These are phyloP conservation scores for Lobosporangium transversale DNA, from an alignment of 192 early-diverging fungal genomes.

Conservation along the genomic window DNA sequence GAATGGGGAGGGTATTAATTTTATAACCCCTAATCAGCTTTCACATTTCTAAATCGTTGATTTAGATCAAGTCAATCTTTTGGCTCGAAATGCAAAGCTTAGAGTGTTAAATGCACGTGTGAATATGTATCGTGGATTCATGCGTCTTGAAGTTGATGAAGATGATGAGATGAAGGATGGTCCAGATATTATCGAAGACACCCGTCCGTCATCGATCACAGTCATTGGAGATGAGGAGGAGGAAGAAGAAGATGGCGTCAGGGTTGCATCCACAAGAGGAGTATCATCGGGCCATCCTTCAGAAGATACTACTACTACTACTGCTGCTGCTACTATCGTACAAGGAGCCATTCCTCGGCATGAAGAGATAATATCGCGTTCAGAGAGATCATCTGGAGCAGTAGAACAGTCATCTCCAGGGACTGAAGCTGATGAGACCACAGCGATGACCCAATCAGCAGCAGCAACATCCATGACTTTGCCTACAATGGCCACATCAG, in stretches of 20 bases:
- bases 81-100: constrained; percentile 42
- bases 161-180: constrained; percentile 20
- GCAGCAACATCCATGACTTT: constrained; percentile 5
- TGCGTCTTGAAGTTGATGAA: constrained; percentile 49
- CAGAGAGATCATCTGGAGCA: neutral
- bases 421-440: neutral
- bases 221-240: constrained; percentile 29
- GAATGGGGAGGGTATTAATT: too few relatives aligned
- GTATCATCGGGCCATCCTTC: neutral
- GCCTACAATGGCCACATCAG: constrained; percentile 1
- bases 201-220: constrained; percentile 25
- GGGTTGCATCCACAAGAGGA: neutral
- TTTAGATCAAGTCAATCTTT: constrained; percentile 40
- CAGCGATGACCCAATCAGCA: neutral
- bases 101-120: constrained; percentile 29
- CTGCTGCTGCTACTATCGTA: neutral
- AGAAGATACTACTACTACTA: neutral
- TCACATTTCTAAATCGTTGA: too few relatives aligned
- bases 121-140: constrained; percentile 52
- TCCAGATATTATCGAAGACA: neutral
- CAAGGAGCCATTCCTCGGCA: neutral
- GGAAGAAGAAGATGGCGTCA: constrained; percentile 6
- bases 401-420: neutral
- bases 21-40: too few relatives aligned
- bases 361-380: too few relatives aligned